A percentile compares a stretch with the other conserved stretches of the same genome.
Conservation (phyloP, 1,284 basidiomycete genomes). For the Meira miltonrushii region DNA sequence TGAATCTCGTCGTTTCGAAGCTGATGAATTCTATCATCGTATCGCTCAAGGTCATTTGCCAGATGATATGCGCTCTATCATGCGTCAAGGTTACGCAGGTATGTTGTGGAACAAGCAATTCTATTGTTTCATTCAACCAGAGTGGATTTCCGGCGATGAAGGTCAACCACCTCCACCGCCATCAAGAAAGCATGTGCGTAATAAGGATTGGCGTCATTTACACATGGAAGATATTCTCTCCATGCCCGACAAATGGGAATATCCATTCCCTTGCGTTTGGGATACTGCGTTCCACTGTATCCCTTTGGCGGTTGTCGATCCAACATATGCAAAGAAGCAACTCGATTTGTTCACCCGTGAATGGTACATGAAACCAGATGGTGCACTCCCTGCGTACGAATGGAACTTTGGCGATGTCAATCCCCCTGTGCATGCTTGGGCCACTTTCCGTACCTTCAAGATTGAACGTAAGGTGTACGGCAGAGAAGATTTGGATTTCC, state of each 20-base stretch:
- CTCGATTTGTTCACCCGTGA: conserved; percentile 90
- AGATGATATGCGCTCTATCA: conserved; percentile 89
- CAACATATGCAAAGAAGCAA: conserved; percentile 93
- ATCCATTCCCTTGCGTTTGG: conserved; percentile 58
- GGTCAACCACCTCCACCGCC: conserved; percentile 89
- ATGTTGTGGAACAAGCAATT: conserved; percentile 98
- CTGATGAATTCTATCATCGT: conserved; percentile 87
- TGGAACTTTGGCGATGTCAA: conserved; percentile 98
- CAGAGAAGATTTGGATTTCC: conserved; percentile 80
- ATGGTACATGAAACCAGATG: conserved; percentile 97
- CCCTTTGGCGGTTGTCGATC: conserved; percentile 89
- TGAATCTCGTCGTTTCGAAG: conserved; percentile 73
- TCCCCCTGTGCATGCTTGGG: conserved; percentile 93
- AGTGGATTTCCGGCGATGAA: conserved; percentile 92
- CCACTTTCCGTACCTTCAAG: conserved; percentile 56
- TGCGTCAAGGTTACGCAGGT: conserved; percentile 93
- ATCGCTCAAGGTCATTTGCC: conserved; percentile 67
- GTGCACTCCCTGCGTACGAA: conserved; percentile 95
- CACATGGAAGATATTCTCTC: conserved; percentile 91
- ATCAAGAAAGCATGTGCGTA: conserved; percentile 77
- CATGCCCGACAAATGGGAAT: conserved; percentile 99
- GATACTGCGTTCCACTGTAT: conserved; percentile 98
- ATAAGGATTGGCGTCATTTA: conserved; percentile 73
- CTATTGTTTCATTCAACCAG: conserved; percentile 90
- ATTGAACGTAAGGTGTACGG: conserved; percentile 93